phyloP scores from a whole-genome alignment of 129 eudicot genomes.

The Artemisia annua region DNA sequence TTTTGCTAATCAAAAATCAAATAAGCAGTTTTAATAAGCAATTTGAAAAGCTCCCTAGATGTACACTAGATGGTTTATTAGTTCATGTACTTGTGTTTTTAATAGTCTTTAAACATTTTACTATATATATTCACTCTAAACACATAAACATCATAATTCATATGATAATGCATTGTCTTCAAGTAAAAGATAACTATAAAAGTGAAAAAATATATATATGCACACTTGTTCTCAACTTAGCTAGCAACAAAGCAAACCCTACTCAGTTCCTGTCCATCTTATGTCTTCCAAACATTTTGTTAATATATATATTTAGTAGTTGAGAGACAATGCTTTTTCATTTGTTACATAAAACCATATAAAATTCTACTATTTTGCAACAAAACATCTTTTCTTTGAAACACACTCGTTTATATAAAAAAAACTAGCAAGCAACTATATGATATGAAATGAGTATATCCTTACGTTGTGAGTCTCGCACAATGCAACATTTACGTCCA shows the following conservation, averaged over 20 bases:
- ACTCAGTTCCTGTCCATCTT: conserved; percentile 16
- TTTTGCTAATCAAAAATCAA: no score
- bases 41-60: no score
- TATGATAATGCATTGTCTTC: conserved; percentile 49
- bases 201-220: conserved; percentile 9
- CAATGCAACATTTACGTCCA: no score
- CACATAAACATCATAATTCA: conserved; percentile 42
- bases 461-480: no score
- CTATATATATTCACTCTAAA: background rate
- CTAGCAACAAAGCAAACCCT: conserved; percentile 30
- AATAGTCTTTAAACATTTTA: background rate
- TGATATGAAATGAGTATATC: no score
- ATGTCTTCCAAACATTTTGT: background rate
- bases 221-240: conserved; percentile 27
- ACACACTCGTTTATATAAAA: no score
- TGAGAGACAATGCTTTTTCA: background rate
- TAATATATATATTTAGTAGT: background rate
- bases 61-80: background rate
- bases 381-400: no score
- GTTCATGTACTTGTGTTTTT: background rate
- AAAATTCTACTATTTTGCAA: no score
- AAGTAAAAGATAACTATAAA: conserved; percentile 5
- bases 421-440: no score
- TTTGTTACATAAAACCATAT: no score
- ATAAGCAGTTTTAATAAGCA: no score